Conservation (phyloP, 176 grass and related monocot species). For the Thalia dealbata region DNA sequence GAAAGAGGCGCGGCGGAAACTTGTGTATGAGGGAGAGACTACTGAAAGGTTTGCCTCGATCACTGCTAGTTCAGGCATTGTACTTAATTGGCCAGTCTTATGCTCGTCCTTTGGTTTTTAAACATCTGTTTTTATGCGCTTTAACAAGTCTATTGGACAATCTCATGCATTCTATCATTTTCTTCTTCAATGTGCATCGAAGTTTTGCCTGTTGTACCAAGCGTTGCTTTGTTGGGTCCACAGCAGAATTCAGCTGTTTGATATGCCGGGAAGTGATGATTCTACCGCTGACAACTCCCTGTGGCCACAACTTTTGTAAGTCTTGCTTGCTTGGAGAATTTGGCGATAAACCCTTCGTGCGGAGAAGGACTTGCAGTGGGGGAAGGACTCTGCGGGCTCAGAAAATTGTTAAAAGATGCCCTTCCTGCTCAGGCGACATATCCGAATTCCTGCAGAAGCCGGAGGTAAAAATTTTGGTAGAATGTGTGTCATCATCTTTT, state of each 20-base stretch:
- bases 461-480: constrained; percentile 34
- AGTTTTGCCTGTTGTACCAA: not conserved
- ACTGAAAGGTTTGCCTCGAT: constrained; percentile 47
- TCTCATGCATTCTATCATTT: not conserved
- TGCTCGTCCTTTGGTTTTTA: no score
- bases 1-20: constrained; percentile 26
- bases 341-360: constrained; percentile 46
- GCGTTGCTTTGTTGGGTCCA: constrained; percentile 3
- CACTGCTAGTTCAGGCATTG: no score
- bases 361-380: constrained; percentile 53
- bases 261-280: constrained; percentile 57
- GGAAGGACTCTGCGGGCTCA: constrained; percentile 62
- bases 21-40: constrained; percentile 50
- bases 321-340: constrained; percentile 57
- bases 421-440: constrained; percentile 69
- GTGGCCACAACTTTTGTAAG: constrained; percentile 93
- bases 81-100: no score
- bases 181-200: not conserved
- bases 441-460: constrained; percentile 77
- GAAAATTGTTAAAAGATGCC: constrained; percentile 86
- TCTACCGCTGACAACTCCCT: constrained; percentile 69
- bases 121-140: no score
- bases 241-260: constrained; percentile 90
- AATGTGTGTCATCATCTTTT: not conserved
- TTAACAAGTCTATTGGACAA: no score